These are phyloP conservation scores for Pichiaceae sp. DNA, from an alignment of 1,139 yeast genomes.

Conservation along the genomic window DNA sequence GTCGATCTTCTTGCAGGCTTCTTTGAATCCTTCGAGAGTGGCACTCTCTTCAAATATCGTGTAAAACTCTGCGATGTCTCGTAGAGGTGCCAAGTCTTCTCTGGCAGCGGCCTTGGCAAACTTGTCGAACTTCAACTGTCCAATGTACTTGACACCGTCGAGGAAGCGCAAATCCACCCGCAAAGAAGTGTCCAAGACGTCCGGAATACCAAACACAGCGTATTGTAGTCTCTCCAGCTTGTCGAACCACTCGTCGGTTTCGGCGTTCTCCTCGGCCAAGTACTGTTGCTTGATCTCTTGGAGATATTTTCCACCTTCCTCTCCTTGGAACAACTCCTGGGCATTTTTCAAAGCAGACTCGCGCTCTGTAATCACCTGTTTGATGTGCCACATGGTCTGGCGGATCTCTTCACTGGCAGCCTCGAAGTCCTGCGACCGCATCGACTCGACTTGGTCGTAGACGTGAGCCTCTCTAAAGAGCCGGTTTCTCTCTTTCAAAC, in stretches of 20 bases:
- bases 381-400: constrained; percentile 65
- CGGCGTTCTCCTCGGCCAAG: constrained; percentile 45
- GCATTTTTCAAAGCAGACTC: constrained; percentile 64
- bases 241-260: constrained; percentile 54
- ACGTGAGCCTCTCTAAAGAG: constrained; percentile 59
- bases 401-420: constrained; percentile 36
- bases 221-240: constrained; percentile 70
- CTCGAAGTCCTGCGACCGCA: constrained; percentile 13
- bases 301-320: constrained; percentile 39
- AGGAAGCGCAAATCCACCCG: constrained; percentile 57
- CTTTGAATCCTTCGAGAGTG: constrained; percentile 24
- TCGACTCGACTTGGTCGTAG: constrained; percentile 25
- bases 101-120: constrained; percentile 23
- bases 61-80: constrained; percentile 26
- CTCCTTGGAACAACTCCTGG: constrained; percentile 35
- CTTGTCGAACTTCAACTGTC: constrained; percentile 54
- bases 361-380: constrained; percentile 83
- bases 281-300: constrained; percentile 52
- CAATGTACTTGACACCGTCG: constrained; percentile 59
- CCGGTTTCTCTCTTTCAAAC: constrained; percentile 75
- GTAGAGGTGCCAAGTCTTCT: constrained; percentile 19
- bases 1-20: constrained; percentile 23
- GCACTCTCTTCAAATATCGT: constrained; percentile 26
- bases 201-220: constrained; percentile 72
- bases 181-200: constrained; percentile 37